A percentile compares a stretch with the other conserved stretches of the same genome.
These are phyloP conservation scores for Trichoderma koningiopsis DNA, from an alignment of 2,329 filamentous ascomycete species.

Conservation along the genomic window DNA sequence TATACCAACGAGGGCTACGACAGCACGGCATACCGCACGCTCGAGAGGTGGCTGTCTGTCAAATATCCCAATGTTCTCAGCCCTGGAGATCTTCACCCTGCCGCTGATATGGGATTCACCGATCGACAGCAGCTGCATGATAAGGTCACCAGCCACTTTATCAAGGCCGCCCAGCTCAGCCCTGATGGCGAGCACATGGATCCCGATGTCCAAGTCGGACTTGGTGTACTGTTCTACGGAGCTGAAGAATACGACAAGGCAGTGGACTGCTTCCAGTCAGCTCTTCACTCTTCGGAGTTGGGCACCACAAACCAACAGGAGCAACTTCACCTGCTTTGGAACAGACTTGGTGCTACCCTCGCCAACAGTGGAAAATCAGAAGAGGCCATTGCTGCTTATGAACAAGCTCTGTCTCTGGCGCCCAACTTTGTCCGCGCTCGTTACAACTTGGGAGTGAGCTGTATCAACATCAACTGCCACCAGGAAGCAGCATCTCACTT, in stretches of 20 bases:
- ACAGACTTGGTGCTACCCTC: constrained; percentile 90
- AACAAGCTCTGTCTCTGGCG: constrained; percentile 83
- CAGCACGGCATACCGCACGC: constrained; percentile 90
- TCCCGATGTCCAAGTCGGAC: constrained; percentile 94
- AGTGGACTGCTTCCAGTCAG: constrained; percentile 95
- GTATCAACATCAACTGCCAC: constrained; percentile 96
- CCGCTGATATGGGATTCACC: constrained; percentile 88
- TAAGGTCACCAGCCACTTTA: constrained; percentile 87
- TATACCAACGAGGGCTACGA: constrained; percentile 99
- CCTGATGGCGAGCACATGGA: constrained; percentile 96
- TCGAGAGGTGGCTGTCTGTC: constrained; percentile 94
- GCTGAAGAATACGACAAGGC: constrained; percentile 98
- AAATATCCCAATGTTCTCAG: constrained; percentile 86
- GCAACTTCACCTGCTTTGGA: constrained; percentile 95
- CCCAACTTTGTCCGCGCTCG: constrained; percentile 96
- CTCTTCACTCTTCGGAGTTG: constrained; percentile 80
- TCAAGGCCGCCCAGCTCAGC: constrained; percentile 86
- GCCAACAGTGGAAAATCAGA: constrained; percentile 92
- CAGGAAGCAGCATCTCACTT: constrained; percentile 92
- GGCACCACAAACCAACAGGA: constrained; percentile 81
- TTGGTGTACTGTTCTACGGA: constrained; percentile 96
- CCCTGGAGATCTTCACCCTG: constrained; percentile 69
- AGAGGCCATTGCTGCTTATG: constrained; percentile 95
- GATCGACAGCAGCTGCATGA: constrained; percentile 88
- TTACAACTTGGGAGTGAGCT: constrained; percentile 94